Evolutionary conservation across 2,329 filamentous ascomycete genomes (phyloP).

Genomic region (Aspergillus tamarii): DNA sequence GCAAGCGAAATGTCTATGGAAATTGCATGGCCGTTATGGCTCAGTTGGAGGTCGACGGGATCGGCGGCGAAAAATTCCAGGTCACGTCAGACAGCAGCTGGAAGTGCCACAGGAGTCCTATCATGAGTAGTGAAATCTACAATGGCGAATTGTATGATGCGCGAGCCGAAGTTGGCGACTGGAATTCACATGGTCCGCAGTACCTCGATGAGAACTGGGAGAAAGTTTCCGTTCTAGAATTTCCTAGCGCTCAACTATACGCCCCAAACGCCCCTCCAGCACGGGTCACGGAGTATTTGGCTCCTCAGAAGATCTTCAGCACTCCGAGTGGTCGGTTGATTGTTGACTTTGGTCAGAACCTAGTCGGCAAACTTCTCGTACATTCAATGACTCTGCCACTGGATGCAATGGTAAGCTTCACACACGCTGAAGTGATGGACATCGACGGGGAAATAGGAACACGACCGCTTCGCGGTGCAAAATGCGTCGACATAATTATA

Average conservation of each 20-base stretch:
- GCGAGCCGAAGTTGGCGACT: conserved; percentile 30
- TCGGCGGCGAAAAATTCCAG: conserved; percentile 13
- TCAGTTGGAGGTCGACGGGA: conserved; percentile 33
- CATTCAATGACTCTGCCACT: conserved; percentile 19
- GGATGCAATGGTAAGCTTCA: conserved; percentile 37
- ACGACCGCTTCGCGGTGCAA: conserved; percentile 50
- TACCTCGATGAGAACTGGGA: conserved; percentile 23
- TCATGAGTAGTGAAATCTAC: conserved; percentile 50
- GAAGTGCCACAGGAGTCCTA: conserved; percentile 24
- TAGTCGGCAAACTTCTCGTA: conserved; percentile 56
- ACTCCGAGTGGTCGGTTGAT: conserved; percentile 52
- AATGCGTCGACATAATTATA: conserved; percentile 39
- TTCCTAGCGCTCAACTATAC: conserved; percentile 39
- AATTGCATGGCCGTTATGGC: conserved; percentile 28
- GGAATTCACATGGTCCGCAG: conserved; percentile 24
- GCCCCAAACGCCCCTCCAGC: conserved; percentile 52
- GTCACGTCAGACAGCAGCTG: conserved; percentile 28
- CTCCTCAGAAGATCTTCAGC: conserved; percentile 31
- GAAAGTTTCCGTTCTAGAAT: conserved; percentile 35
- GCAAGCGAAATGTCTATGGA: conserved; percentile 28
- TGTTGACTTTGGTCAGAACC: conserved; percentile 62
- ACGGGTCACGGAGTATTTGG: conserved; percentile 35
- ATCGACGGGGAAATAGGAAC: conserved; percentile 43
- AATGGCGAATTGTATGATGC: conserved; percentile 58
- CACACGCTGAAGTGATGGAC: conserved; percentile 61